Base-by-base conservation (phyloP, 2,329 filamentous ascomycete genomes). In the Paecilomyces sp. region DNA sequence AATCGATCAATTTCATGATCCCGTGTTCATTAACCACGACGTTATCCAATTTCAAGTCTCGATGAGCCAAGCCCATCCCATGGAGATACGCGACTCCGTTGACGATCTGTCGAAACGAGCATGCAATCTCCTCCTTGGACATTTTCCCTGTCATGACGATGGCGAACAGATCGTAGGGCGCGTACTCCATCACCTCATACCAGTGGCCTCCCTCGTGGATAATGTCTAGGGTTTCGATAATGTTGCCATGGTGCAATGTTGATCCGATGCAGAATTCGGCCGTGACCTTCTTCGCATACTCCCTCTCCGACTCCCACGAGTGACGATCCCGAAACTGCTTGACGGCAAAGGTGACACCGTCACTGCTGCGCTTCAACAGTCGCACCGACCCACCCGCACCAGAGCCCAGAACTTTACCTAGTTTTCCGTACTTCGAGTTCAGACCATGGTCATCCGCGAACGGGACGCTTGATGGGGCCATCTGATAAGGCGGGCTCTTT, bases 151-250 rank as follows among this genome's bases (percentile, higher is more conserved):
- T 97, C 94, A 99, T 99, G 65, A 99, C 94, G 64, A 95, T 96
- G 12, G 94, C 94, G 72, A 99, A 99, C 31, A 99, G 83, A 73
- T 99, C 94, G 70, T 83, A 99, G 0, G 94, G 94, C 11, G 92
- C 94, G 70, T 96, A 99, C 72, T 99, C 94, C 94, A 99, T 99
- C 51, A 99, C 94, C 71, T 97, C 93, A 70, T 92, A 99, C 91
- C 94, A 99, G 64, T 89, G 92, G 56, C 86, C 87, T 75, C 93
- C 94, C 76, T 99, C 94, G 66, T 95, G 90, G 11, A 99, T 86
- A 63, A 99, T 96, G 74, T 99, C 94, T 65, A 99, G 83, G 0
- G 94, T 97, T 75, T 99, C 94, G 68, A 99, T 97, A 66, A 99
- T 92, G 72, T 99, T 99, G 68, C 94, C 93, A 69, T 99, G 94